Conservation (phyloP, 805 yeast genomes). For the Metschnikowia koreensis region DNA sequence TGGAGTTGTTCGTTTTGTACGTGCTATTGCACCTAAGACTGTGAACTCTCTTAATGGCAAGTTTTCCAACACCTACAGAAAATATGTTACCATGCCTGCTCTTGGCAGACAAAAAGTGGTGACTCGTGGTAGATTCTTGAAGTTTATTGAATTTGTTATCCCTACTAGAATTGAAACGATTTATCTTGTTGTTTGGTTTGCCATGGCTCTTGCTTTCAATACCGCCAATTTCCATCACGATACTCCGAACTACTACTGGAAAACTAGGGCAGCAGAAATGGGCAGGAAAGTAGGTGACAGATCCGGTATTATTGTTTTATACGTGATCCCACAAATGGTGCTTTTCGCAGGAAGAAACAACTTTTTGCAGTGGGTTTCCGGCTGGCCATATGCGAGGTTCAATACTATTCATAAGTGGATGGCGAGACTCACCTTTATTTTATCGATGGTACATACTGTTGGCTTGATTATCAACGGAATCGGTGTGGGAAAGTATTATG, state of each 20-base stretch:
- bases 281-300: slow-evolving; percentile 48
- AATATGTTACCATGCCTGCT: slow-evolving; percentile 30
- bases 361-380: slow-evolving; percentile 58
- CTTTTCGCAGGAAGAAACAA: slow-evolving; percentile 74
- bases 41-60: slow-evolving; percentile 31
- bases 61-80: slow-evolving; percentile 24
- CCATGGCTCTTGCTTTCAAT: slow-evolving; percentile 12
- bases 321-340: slow-evolving; percentile 53
- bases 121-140: slow-evolving; percentile 6
- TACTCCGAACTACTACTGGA: slow-evolving; percentile 12
- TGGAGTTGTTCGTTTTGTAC: slow-evolving; percentile 39
- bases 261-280: slow-evolving; percentile 5
- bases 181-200: slow-evolving; percentile 21
- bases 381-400: slow-evolving; percentile 62
- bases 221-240: slow-evolving; percentile 14
- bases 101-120: slow-evolving; percentile 17
- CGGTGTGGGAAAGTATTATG: slow-evolving; percentile 28
- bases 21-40: slow-evolving; percentile 37
- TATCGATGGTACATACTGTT: slow-evolving; percentile 51
- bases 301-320: slow-evolving; percentile 48
- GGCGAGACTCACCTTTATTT: slow-evolving; percentile 50
- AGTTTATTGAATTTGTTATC: slow-evolving; percentile 25
- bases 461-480: slow-evolving; percentile 33
- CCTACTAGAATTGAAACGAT: slow-evolving; percentile 30
- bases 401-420: slow-evolving; percentile 65